Percentiles rank a stretch among this genome's conserved stretches.
phyloP scores from a whole-genome alignment of 2,329 filamentous ascomycete genomes.

The Hypoxylon sp. region DNA sequence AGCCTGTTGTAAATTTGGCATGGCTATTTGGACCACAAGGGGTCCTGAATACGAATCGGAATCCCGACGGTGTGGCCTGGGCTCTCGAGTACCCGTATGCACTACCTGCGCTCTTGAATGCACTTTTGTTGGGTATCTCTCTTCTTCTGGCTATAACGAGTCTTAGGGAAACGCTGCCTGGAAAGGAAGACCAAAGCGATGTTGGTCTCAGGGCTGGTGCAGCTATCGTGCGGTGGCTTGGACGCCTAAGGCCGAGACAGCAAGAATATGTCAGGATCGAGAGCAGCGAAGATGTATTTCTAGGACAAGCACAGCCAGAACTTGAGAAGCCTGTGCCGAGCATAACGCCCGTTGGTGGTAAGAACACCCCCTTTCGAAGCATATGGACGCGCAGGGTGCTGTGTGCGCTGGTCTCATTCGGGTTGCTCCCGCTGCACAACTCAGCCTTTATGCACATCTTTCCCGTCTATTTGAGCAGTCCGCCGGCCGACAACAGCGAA shows the following conservation, averaged over 20 bases:
- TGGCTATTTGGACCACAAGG: slow-evolving; percentile 56
- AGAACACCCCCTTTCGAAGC: slow-evolving; percentile 39
- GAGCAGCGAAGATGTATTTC: slow-evolving; percentile 37
- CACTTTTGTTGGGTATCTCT: slow-evolving; percentile 51
- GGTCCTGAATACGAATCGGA: slow-evolving; percentile 51
- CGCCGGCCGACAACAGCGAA: slow-evolving; percentile 59
- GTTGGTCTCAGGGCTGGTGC: slow-evolving; percentile 40
- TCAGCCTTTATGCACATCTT: slow-evolving; percentile 74
- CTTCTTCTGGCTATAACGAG: slow-evolving; percentile 53
- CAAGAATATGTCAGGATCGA: slow-evolving; percentile 39
- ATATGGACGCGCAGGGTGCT: slow-evolving; percentile 53
- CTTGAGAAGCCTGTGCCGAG: slow-evolving; percentile 35
- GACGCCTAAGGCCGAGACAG: slow-evolving; percentile 28
- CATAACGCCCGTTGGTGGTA: neutral
- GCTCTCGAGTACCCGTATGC: slow-evolving; percentile 60
- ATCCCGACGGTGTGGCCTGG: slow-evolving; percentile 55
- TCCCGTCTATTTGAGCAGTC: slow-evolving; percentile 72
- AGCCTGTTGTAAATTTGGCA: slow-evolving; percentile 58
- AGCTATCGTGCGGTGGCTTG: slow-evolving; percentile 31
- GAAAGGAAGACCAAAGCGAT: slow-evolving; percentile 48
- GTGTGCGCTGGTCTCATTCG: slow-evolving; percentile 54
- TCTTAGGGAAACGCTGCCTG: slow-evolving; percentile 56
- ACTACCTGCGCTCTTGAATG: slow-evolving; percentile 59
- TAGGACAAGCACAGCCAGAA: slow-evolving; percentile 31
- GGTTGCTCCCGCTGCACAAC: slow-evolving; percentile 72